phyloP scores from a whole-genome alignment of 306 rosid genomes.

The Prunus salicina region DNA sequence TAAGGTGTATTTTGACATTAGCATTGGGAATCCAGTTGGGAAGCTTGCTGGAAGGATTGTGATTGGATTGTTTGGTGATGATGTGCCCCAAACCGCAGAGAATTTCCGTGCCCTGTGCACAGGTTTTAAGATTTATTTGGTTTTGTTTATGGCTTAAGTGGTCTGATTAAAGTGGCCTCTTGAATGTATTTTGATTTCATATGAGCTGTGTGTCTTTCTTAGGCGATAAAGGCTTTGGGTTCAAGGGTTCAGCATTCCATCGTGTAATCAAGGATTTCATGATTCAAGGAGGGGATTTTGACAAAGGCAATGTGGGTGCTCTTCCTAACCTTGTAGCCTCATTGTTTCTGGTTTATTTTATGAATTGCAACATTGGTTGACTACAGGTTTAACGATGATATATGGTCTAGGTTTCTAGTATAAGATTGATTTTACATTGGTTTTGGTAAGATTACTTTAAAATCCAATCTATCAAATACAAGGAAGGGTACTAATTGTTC shows the following conservation, averaged over 20 bases:
- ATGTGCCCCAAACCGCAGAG: slow-evolving; percentile 89
- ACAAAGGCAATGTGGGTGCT: slow-evolving; percentile 77
- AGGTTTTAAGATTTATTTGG: slow-evolving; percentile 31
- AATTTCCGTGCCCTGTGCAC: slow-evolving; percentile 97
- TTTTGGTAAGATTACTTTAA: not conserved
- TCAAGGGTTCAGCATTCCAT: slow-evolving; percentile 71
- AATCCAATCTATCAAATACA: not conserved
- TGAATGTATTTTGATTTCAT: not conserved
- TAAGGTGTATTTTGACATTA: slow-evolving; percentile 79
- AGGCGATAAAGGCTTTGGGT: slow-evolving; percentile 98
- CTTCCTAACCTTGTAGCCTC: not conserved
- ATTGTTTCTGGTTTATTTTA: not conserved
- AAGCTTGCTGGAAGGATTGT: slow-evolving; percentile 84
- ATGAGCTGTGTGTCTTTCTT: slow-evolving; percentile 12
- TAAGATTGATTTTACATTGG: not conserved
- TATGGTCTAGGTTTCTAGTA: not conserved
- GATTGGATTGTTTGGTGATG: slow-evolving; percentile 92
- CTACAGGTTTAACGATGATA: not conserved
- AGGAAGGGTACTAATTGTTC: not conserved
- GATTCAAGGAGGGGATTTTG: slow-evolving; percentile 98
- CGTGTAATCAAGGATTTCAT: slow-evolving; percentile 96
- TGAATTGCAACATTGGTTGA: not conserved
- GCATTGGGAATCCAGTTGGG: slow-evolving; percentile 94
- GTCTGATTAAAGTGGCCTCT: not conserved
- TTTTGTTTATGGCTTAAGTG: not conserved